Evolutionary conservation across 163 green algal genomes (phyloP), one percentile per base, ranked within the genome.

Genomic region (Coccomyxa subellipsoidea): DNA sequence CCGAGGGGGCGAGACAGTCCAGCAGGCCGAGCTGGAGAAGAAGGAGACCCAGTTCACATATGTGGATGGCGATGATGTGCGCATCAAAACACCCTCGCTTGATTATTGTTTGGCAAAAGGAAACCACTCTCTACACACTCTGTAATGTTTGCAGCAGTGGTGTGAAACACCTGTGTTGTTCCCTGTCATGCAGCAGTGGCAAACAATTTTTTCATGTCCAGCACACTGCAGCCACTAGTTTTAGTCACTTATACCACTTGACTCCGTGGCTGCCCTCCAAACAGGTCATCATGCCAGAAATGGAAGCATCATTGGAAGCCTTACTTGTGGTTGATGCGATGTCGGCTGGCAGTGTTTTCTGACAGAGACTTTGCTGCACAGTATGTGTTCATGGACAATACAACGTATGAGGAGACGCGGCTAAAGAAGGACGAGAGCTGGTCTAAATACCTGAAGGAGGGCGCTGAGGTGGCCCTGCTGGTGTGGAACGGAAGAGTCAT

Each of bases 331-430:
- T n/a, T n/a, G n/a, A n/a, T n/a, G n/a, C n/a, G n/a, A n/a, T n/a
- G n/a, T n/a, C n/a, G n/a, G n/a, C n/a, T n/a, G n/a, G n/a, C n/a
- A n/a, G n/a, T n/a, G n/a, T n/a, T n/a, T n/a, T n/a, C n/a, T n/a
- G n/a, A n/a, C n/a, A 6, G 32, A 47, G 34, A 8, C 34, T 39
- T 7, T 77, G 27, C 25, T 29, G 78, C 85, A 80, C 89, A 94
- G 85, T 98, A 93, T 83, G 93, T 99, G 27, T 99, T 99, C 90
- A 99, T 99, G 97, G 94, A 99, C 90, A 96, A 96, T 85, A 85
- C 90, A 32, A 95, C 90, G 0, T 99, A 97, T 81, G 97, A 99
- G 89, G 97, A 99, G 94, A 95, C 89, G 12, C 93, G 96, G n/a
- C 32, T 99, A 7, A 87, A 83, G 23, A 75, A 77, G 32, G 95